Evolutionary conservation across 2,329 filamentous ascomycete genomes (phyloP), one percentile per base, ranked within the genome.

Genomic region (Zarea fungicola): DNA sequence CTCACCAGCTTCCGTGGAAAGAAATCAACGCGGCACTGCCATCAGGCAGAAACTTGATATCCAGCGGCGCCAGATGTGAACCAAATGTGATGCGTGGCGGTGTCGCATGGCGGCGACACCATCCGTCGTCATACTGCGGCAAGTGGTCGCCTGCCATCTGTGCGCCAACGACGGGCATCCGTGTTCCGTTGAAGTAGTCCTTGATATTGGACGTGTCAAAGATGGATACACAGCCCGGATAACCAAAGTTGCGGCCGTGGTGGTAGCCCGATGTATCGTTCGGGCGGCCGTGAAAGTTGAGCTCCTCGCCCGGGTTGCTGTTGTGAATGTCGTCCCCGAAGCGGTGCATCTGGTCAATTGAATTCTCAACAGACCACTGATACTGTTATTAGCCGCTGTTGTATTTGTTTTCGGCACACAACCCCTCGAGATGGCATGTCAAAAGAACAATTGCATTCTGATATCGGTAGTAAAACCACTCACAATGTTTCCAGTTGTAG

Each of bases 271-370:
- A 29, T 4, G 54, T 56, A 36, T 58, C 54, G 49, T 54, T 57
- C 25, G 86, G 69, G 41, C 73, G 74, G 2, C 84, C 84, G 54
- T 85, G 80, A 61, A 77, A 86, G 63, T 89, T 87, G 62, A 89
- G 64, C 62, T 88, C 83, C 60, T 89, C 84, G 22, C 79, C 84
- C 0, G 85, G 84, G 58, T 88, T 87, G 54, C 83, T 70, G 54
- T 79, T 66, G 56, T 85, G 81, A 35, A 86, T 74, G 55, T 84
- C 80, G 10, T 66, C 56, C 8, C 74, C 76, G 22, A 69, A 58
- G 21, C 83, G 73, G 21, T 65, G 60, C 36, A 86, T 67, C 19
- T 84, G 62, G 61, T 87, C 83, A 5, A 78, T 78, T n/a, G 76
- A 80, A 63, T 87, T 87, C 61, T 87, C 84, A 2, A 88, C 81